Percentiles rank a stretch among this genome's conserved stretches.
These are phyloP conservation scores for Cadophora sp. DNA, from an alignment of 2,329 filamentous ascomycete genomes.

Conservation along the genomic window DNA sequence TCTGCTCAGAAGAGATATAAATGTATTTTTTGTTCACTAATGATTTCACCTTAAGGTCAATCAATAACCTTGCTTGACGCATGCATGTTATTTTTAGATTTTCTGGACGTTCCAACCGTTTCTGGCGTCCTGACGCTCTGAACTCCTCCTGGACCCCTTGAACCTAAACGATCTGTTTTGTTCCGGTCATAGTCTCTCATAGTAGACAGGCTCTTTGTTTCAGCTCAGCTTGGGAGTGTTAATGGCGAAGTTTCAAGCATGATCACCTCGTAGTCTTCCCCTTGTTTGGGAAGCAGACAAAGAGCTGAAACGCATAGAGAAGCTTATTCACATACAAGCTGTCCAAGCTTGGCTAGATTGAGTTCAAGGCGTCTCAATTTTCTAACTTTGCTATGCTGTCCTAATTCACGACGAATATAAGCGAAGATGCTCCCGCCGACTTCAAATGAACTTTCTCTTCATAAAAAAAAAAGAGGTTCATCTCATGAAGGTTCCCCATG, in stretches of 20 bases:
- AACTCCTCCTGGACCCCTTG: neutral
- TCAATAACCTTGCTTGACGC: neutral
- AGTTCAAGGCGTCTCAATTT: neutral
- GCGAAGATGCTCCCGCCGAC: neutral
- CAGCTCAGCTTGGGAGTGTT: neutral
- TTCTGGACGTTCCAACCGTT: neutral
- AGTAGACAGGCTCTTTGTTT: neutral
- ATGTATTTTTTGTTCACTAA: neutral
- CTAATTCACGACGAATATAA: neutral
- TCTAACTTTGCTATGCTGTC: neutral
- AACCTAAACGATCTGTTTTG: neutral
- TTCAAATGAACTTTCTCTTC: neutral
- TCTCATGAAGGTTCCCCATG: neutral
- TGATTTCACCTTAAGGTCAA: neutral
- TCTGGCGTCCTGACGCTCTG: neutral
- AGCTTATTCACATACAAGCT: neutral
- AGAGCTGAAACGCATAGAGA: constrained; percentile 7
- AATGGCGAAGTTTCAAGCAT: constrained; percentile 2
- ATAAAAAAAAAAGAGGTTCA: neutral
- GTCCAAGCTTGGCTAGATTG: neutral
- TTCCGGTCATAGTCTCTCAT: neutral
- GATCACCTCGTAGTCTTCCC: neutral
- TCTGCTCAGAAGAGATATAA: too few relatives aligned
- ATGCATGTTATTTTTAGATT: neutral
- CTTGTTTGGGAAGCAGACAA: neutral